Evolutionary conservation across 2,329 filamentous ascomycete species (phyloP), one percentile per base, ranked within the genome.

Genomic region (Nemania serpens): DNA sequence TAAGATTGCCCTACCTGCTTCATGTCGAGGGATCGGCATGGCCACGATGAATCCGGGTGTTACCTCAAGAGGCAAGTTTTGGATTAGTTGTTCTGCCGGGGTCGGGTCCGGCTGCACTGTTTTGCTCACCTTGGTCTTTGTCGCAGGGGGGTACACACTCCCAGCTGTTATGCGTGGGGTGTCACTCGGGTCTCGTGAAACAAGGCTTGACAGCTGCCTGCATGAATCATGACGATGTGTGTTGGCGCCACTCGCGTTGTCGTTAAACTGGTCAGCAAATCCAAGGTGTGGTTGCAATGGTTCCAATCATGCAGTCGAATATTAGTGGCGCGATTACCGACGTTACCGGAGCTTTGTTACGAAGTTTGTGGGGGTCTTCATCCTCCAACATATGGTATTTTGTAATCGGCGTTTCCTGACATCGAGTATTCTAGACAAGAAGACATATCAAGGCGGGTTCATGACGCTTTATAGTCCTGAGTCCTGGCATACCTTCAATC

Each of bases 221-320:
- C 58, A 57, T 55, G 17, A n/a, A 18, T 15, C n/a, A 17, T 43
- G 20, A 18, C 25, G 22, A 37, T 17, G 15, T 29, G 47, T 41
- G 58, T 47, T 61, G 47, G 57, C 25, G 47, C 58, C 20, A 6
- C 6, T 10, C 17, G 37, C 34, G 3, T 2, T 12, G 6, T 47
- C n/a, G 15, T 55, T 29, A 45, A 45, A 53, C 29, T 53, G 18
- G 49, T 49, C 36, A 53, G 43, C 36, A 33, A 33, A 41, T 51
- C 9, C 33, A 41, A 46, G 13, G 46, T 12, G 11, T 43, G 39
- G n/a, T 18, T 39, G 13, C 41, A 20, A 36, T 42, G 36, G 25
- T 29, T 29, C 25, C 25, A 29, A 29, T 29, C 25, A 41, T 48
- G 25, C 47, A 18, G 49, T 20, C 51, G 9, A 37, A 42, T 7